phyloP scores from a whole-genome alignment of 108 stramenopile species.

The Epithemia pelagica region DNA sequence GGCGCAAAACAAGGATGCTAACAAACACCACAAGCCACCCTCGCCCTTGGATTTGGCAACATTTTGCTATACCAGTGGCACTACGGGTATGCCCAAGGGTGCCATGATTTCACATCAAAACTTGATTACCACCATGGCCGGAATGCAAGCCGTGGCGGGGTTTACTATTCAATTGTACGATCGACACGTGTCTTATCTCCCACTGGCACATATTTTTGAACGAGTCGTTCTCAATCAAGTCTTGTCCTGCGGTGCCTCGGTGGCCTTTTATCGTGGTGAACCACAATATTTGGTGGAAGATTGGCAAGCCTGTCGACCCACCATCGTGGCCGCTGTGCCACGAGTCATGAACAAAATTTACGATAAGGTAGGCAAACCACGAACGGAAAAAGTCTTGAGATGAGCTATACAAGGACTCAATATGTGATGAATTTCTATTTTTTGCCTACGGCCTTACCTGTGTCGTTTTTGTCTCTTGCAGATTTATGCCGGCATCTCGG shows the following conservation, averaged over 20 bases:
- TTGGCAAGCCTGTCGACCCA: constrained; percentile 85
- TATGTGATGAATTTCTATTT: constrained; percentile 1
- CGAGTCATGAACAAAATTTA: constrained; percentile 93
- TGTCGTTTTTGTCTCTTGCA: constrained; percentile 19
- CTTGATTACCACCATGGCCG: constrained; percentile 60
- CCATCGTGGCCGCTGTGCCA: constrained; percentile 85
- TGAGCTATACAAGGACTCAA: background rate
- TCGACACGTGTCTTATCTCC: constrained; percentile 92
- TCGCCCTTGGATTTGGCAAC: constrained; percentile 67
- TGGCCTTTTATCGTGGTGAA: constrained; percentile 86
- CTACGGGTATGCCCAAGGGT: constrained; percentile 69
- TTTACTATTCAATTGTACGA: constrained; percentile 38
- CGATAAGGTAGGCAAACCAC: constrained; percentile 39
- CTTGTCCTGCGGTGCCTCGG: constrained; percentile 58
- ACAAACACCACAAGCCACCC: constrained; percentile 57
- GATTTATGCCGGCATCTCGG: constrained; percentile 77
- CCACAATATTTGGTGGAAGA: constrained; percentile 78
- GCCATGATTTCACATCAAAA: constrained; percentile 88
- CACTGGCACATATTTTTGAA: constrained; percentile 96
- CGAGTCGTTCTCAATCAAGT: constrained; percentile 57
- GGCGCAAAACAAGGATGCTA: constrained; percentile 28
- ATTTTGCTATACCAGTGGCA: constrained; percentile 45
- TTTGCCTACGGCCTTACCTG: background rate
- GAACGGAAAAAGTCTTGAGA: background rate
- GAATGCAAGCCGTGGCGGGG: constrained; percentile 22